Evolutionary conservation across 1,284 basidiomycete species (phyloP).

Genomic region (Leccinum brunneo-olivaceum): DNA sequence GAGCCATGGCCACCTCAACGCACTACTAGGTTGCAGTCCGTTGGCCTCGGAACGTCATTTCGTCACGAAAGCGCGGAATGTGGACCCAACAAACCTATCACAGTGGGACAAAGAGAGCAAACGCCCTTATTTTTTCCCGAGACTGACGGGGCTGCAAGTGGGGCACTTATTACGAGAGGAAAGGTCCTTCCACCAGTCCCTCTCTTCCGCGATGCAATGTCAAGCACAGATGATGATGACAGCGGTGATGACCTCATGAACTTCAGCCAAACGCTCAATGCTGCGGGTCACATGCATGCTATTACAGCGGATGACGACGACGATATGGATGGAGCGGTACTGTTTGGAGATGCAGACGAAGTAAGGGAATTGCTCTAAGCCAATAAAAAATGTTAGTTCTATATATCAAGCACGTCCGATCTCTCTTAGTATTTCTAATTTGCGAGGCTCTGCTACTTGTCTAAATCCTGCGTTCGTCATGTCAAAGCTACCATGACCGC

Average conservation of each 20-base stretch:
- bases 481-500: slow-evolving; percentile 76
- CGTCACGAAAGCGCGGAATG: slow-evolving; percentile 33
- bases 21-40: slow-evolving; percentile 33
- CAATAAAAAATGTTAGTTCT: slow-evolving; percentile 10
- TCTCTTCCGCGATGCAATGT: slow-evolving; percentile 36
- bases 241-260: slow-evolving; percentile 51
- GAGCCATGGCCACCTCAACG: slow-evolving; percentile 65
- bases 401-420: slow-evolving; percentile 56
- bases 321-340: slow-evolving; percentile 62
- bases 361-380: slow-evolving; percentile 45
- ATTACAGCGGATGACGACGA: slow-evolving; percentile 65
- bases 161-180: slow-evolving; percentile 29
- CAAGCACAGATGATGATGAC: slow-evolving; percentile 34
- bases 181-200: slow-evolving; percentile 35
- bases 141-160: slow-evolving; percentile 36
- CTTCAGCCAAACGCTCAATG: slow-evolving; percentile 67
- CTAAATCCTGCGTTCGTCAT: slow-evolving; percentile 74
- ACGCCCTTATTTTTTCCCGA: slow-evolving; percentile 71
- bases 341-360: slow-evolving; percentile 79
- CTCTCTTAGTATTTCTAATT: slow-evolving; percentile 65
- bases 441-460: slow-evolving; percentile 52
- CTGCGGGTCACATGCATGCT: slow-evolving; percentile 46
- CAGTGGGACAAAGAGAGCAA: slow-evolving; percentile 27
- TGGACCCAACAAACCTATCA: slow-evolving; percentile 17
- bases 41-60: slow-evolving; percentile 22